phyloP scores from a whole-genome alignment of 768 basidiomycete species.

The Tremella fuciformis region DNA sequence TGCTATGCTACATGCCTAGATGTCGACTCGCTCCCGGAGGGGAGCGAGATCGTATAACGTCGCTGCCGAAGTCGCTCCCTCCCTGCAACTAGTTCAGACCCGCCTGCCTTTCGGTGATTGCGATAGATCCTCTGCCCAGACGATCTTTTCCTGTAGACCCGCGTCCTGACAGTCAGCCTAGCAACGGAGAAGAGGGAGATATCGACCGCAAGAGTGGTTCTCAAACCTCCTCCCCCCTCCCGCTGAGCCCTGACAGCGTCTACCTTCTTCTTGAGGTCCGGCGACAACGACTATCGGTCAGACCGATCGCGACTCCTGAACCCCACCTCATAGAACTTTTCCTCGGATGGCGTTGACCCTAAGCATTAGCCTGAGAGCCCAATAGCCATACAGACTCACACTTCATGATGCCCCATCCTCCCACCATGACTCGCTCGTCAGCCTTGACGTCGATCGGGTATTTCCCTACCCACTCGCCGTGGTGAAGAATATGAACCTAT shows the following conservation, averaged over 20 bases:
- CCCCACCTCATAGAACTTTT: constrained; percentile 49
- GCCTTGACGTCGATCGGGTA: background rate
- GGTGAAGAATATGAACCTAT: constrained; percentile 25
- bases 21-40: no score
- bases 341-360: constrained; percentile 46
- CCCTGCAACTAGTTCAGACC: no score
- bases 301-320: background rate
- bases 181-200: background rate
- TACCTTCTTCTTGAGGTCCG: constrained; percentile 48
- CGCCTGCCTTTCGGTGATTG: no score
- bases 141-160: constrained; percentile 30
- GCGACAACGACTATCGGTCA: constrained; percentile 30
- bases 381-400: constrained; percentile 21
- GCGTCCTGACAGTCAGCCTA: constrained; percentile 12
- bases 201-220: background rate
- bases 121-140: constrained; percentile 33
- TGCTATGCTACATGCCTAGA: no score
- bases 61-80: no score
- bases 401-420: constrained; percentile 44
- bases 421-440: constrained; percentile 27
- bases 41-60: no score
- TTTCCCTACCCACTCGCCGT: constrained; percentile 19
- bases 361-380: background rate
- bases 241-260: constrained; percentile 43
- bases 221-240: constrained; percentile 16